Evolutionary conservation across 305 asterid species (phyloP).

Genomic region (Striga hermonthica): DNA sequence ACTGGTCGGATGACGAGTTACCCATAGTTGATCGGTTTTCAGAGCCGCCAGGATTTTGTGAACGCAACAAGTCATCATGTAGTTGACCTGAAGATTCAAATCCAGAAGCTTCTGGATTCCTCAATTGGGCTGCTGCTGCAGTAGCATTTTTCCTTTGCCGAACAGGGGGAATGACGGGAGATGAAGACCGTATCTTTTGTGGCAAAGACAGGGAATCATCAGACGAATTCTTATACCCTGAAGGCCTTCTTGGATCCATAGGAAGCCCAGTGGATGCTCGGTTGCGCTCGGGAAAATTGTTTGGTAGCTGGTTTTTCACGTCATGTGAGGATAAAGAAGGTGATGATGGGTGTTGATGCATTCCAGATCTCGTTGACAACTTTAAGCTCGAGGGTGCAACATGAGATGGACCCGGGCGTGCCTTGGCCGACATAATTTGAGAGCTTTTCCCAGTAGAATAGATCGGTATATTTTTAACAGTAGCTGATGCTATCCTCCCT

Average conservation of each 20-base stretch:
- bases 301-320: slow-evolving; percentile 34
- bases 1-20: slow-evolving; percentile 48
- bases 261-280: slow-evolving; percentile 45
- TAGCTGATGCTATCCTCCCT: slow-evolving; percentile 39
- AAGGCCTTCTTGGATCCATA: slow-evolving; percentile 71
- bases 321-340: slow-evolving; percentile 42
- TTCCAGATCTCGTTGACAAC: slow-evolving; percentile 38
- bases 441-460: slow-evolving; percentile 43
- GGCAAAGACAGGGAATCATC: slow-evolving; percentile 40
- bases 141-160: slow-evolving; percentile 44
- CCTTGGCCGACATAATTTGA: slow-evolving; percentile 37
- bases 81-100: slow-evolving; percentile 32
- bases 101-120: slow-evolving; percentile 41
- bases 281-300: slow-evolving; percentile 44
- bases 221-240: slow-evolving; percentile 35
- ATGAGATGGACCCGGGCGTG: slow-evolving; percentile 41
- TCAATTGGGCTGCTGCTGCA: slow-evolving; percentile 31
- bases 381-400: slow-evolving; percentile 43
- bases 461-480: slow-evolving; percentile 38
- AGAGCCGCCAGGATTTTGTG: slow-evolving; percentile 38
- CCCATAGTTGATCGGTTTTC: slow-evolving; percentile 35
- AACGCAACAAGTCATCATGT: slow-evolving; percentile 7
- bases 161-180: slow-evolving; percentile 39
- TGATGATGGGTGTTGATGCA: slow-evolving; percentile 54
- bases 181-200: slow-evolving; percentile 37